Percentiles rank a stretch among this genome's conserved stretches.
These are phyloP conservation scores for Stagonosporopsis tanaceti DNA, from an alignment of 2,329 filamentous ascomycete genomes.

Conservation along the genomic window DNA sequence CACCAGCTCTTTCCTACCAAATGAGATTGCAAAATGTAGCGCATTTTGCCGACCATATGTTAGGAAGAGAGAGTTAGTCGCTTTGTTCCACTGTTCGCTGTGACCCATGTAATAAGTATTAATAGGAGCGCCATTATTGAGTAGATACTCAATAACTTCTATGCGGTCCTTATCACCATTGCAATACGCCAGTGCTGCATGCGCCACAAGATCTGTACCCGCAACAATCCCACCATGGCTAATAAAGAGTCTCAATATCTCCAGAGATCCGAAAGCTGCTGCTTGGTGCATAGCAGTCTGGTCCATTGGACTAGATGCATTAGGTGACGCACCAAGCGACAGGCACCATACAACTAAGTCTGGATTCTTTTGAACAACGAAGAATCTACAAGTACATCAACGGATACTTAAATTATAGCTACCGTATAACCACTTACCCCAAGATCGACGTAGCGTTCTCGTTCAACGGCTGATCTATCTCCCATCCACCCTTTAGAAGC, in stretches of 20 bases:
- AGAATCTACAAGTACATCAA: background rate
- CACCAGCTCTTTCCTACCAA: background rate
- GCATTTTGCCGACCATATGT: conserved; percentile 2
- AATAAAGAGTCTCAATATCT: background rate
- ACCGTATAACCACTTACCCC: background rate
- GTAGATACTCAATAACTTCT: conserved; percentile 1
- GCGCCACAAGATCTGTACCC: conserved; percentile 1
- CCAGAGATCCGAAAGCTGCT: background rate
- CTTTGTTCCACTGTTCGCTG: conserved; percentile 1
- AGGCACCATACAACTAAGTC: background rate
- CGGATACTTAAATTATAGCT: background rate
- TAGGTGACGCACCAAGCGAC: conserved; percentile 1
- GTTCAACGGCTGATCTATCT: background rate
- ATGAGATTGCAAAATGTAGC: background rate
- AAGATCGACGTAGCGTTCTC: background rate
- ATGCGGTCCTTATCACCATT: background rate
- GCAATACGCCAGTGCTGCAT: conserved; percentile 1
- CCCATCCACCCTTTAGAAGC: background rate
- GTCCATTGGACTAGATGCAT: conserved; percentile 1
- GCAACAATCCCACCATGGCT: background rate
- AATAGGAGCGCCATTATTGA: background rate
- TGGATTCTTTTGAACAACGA: background rate
- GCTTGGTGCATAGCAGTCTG: conserved; percentile 1
- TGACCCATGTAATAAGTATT: conserved; percentile 3
- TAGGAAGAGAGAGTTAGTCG: background rate